Evolutionary conservation across 345 rosid genomes (phyloP).

Genomic region (Corymbia maculata): DNA sequence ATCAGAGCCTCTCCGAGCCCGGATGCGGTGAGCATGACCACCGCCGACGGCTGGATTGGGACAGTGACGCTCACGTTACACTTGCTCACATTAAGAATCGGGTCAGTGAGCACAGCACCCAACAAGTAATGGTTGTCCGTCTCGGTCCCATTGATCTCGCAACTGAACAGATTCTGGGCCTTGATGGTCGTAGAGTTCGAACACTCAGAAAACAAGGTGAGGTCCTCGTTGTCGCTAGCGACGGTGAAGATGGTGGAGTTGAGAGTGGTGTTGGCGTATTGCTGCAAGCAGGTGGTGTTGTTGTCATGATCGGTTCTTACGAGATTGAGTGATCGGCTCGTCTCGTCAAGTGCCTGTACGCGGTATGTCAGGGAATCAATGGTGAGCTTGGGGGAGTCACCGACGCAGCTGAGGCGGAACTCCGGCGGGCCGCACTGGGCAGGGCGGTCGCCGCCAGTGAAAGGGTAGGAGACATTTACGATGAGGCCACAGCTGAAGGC

Average conservation of each 20-base stretch:
- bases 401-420: slow-evolving; percentile 16
- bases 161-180: not conserved
- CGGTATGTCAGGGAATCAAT: slow-evolving; percentile 7
- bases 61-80: slow-evolving; percentile 4
- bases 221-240: not conserved
- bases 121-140: slow-evolving; percentile 3
- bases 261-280: slow-evolving; percentile 11
- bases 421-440: slow-evolving; percentile 25
- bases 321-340: not conserved
- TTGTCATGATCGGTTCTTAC: slow-evolving; percentile 12
- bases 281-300: slow-evolving; percentile 2
- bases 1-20: slow-evolving; percentile 1
- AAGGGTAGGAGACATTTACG: slow-evolving; percentile 21
- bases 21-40: not conserved
- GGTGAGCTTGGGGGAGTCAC: not conserved
- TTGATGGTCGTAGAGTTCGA: not conserved
- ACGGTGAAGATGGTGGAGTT: slow-evolving; percentile 1
- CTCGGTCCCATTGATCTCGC: not conserved
- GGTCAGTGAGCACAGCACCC: slow-evolving; percentile 8
- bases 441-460: slow-evolving; percentile 31
- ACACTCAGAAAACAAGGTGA: slow-evolving; percentile 19
- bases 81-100: not conserved
- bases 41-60: not conserved
- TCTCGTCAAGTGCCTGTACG: slow-evolving; percentile 10
- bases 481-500: slow-evolving; percentile 20